Conservation (phyloP, 768 basidiomycete genomes). For the Leccinellum luteum region DNA sequence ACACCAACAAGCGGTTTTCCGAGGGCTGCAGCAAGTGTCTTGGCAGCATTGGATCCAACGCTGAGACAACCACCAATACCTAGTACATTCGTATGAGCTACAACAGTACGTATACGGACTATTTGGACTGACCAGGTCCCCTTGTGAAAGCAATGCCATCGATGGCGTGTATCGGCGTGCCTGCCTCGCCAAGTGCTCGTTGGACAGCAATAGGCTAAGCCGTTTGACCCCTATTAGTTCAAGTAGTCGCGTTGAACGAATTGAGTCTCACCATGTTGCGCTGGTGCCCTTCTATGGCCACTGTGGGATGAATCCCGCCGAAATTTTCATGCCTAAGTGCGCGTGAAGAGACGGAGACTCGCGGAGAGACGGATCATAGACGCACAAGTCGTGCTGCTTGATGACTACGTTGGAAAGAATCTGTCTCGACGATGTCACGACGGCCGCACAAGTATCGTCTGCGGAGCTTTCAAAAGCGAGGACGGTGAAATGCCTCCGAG, state of each 20-base stretch:
- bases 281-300: constrained; percentile 77
- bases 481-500: constrained; percentile 47
- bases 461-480: constrained; percentile 85
- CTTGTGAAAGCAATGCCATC: constrained; percentile 91
- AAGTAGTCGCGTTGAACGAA: background rate
- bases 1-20: constrained; percentile 84
- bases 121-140: constrained; percentile 60
- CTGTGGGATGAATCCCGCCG: constrained; percentile 77
- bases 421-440: constrained; percentile 67
- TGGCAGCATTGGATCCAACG: constrained; percentile 80
- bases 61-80: constrained; percentile 81
- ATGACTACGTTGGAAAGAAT: constrained; percentile 85
- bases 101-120: background rate
- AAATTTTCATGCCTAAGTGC: constrained; percentile 25
- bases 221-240: background rate
- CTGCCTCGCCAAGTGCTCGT: constrained; percentile 65
- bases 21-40: constrained; percentile 73
- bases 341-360: background rate
- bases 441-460: constrained; percentile 90
- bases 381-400: constrained; percentile 71
- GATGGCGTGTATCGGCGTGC: constrained; percentile 55
- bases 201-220: constrained; percentile 69
- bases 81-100: constrained; percentile 20
- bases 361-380: background rate
- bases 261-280: constrained; percentile 64